Conservation (phyloP, 768 basidiomycete genomes). For the Tephrocybe rancida region DNA sequence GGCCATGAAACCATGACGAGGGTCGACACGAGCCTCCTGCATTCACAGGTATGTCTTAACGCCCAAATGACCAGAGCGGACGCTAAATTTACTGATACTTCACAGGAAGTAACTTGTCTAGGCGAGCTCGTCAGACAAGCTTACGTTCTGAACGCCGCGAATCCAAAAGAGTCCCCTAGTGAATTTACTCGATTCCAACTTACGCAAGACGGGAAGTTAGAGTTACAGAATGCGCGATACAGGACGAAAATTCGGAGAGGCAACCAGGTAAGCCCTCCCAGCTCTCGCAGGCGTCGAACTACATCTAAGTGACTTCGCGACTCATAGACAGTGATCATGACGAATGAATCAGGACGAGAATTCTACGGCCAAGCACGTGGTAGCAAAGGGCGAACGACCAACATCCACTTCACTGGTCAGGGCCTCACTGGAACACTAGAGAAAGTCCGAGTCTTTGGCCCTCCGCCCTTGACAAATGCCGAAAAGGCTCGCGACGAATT, state of each 20-base stretch:
- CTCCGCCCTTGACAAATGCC: constrained; percentile 37
- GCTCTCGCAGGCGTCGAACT: not conserved
- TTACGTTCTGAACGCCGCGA: constrained; percentile 32
- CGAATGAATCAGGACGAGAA: constrained; percentile 29
- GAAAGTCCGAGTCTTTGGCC: constrained; percentile 42
- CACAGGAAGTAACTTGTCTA: constrained; percentile 34
- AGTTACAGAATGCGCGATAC: constrained; percentile 40
- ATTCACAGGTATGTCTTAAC: constrained; percentile 18
- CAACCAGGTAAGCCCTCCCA: constrained; percentile 30
- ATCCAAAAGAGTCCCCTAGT: constrained; percentile 32
- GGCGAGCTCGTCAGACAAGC: constrained; percentile 30
- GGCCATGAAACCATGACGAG: constrained; percentile 9
- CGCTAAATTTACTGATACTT: not conserved
- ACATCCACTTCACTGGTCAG: constrained; percentile 25
- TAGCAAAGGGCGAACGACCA: constrained; percentile 36
- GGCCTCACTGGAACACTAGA: constrained; percentile 24
- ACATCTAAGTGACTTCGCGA: not conserved
- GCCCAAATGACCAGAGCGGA: not conserved
- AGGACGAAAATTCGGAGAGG: constrained; percentile 40
- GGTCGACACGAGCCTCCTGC: constrained; percentile 24
- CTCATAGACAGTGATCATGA: constrained; percentile 32
- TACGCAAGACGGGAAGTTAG: constrained; percentile 27
- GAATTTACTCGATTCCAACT: constrained; percentile 32
- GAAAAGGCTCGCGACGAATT: constrained; percentile 42
- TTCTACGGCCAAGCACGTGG: constrained; percentile 32